Base-by-base conservation (phyloP, 192 early-diverging fungal species). In the Anaeromyces robustus region DNA sequence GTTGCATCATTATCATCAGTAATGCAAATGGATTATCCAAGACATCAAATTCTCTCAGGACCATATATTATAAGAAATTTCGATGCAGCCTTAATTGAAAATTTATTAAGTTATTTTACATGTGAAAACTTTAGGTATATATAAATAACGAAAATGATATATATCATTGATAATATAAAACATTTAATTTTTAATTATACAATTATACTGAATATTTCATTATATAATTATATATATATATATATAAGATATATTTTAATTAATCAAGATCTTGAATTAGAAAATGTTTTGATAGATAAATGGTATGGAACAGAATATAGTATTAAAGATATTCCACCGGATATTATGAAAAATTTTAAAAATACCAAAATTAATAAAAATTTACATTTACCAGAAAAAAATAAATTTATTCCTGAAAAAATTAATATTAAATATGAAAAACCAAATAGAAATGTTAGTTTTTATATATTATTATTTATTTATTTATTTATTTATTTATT, bases 291-390 rank as follows among this genome's bases (percentile, higher is more conserved):
- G 37, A 91, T 88, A 77, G 96, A 96, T 68, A 83, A 89, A 77
- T 94, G 92, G 89, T 98, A 97, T 81, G 92, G 88, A 4, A 92
- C 93, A 0, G 91, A 94, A 79, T 97, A 96, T 83, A 85, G 87
- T 32, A 86, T 93, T 78, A 87, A 89, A 34, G 80, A 87, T 16
- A 84, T 97, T 19, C 85, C 87, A 2, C 81, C 83, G 2, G 83
- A 84, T 2, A 83, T 96, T 28, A 81, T 89, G 78, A 85, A 88
- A 80, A 81, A 79, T 43, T 83, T 91, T 41, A 37, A 82, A 68
- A 81, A 86, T 78, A 52, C 88, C 14, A 80, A 80, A 29, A 81
- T 80, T 43, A 88, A 91, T 81, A 81, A 91, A 29, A 89, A 89
- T 3, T 81, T 96, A 29, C 86, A 91, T 82, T 83, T 96, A 41